Percentiles rank a stretch among this genome's conserved stretches.
Conservation (phyloP, 192 early-diverging fungal species). For the Umbelopsis vinacea region DNA sequence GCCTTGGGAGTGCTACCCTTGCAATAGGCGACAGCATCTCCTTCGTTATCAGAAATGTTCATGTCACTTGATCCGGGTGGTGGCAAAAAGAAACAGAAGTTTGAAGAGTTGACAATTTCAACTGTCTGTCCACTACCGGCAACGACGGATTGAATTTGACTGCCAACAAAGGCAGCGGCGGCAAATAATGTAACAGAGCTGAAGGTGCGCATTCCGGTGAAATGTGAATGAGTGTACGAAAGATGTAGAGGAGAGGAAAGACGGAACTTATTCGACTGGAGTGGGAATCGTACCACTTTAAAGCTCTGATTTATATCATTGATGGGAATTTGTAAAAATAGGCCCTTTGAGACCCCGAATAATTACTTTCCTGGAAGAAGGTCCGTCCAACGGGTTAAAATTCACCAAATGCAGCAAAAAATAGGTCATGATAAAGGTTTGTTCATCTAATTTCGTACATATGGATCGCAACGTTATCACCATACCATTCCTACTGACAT, state of each 20-base stretch:
- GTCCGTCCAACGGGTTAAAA: background rate
- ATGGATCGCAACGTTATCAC: no score
- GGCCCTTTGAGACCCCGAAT: conserved; percentile 1
- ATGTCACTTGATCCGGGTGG: conserved; percentile 41
- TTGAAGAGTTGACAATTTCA: conserved; percentile 36
- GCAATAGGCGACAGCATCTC: conserved; percentile 51
- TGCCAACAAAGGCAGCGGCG: conserved; percentile 15
- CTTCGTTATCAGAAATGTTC: conserved; percentile 48
- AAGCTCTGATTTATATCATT: background rate
- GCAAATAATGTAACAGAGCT: conserved; percentile 10
- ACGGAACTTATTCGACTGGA: background rate
- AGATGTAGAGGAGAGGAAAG: background rate
- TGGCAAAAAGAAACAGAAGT: conserved; percentile 51
- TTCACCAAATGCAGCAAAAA: conserved; percentile 8
- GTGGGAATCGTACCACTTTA: background rate
- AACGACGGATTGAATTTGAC: conserved; percentile 6
- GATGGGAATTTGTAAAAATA: background rate
- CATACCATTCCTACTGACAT: no score
- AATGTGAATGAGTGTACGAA: background rate
- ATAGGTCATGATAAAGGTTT: background rate
- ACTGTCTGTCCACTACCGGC: conserved; percentile 24
- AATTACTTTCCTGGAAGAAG: background rate
- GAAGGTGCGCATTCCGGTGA: conserved; percentile 13
- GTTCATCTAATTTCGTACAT: no score
- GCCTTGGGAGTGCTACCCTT: conserved; percentile 36